Evolutionary conservation across 2,329 filamentous ascomycete species (phyloP).

Genomic region (Erysiphe pulchra): DNA sequence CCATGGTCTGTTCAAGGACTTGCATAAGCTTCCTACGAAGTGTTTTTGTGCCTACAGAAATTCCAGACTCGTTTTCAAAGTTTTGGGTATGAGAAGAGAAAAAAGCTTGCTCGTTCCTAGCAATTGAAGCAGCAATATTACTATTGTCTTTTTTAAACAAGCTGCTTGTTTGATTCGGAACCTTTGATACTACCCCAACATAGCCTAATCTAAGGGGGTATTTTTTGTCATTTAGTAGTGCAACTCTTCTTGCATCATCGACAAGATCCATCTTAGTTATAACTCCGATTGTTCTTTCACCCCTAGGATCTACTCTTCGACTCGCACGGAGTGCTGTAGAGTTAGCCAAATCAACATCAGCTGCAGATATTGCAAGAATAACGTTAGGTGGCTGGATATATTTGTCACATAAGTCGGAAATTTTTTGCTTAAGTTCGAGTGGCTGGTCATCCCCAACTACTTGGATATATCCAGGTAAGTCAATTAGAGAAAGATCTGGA

Average conservation of each 20-base stretch:
- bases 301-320: constrained; percentile 72
- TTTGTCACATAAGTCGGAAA: constrained; percentile 87
- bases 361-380: constrained; percentile 88
- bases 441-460: constrained; percentile 82
- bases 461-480: constrained; percentile 92
- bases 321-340: constrained; percentile 80
- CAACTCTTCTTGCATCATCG: constrained; percentile 50
- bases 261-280: constrained; percentile 98
- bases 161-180: constrained; percentile 32
- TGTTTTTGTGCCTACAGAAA: constrained; percentile 61
- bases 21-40: constrained; percentile 92
- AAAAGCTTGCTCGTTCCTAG: constrained; percentile 67
- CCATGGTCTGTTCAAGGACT: constrained; percentile 93
- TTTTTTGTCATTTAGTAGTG: constrained; percentile 66
- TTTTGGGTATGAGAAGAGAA: constrained; percentile 64
- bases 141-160: constrained; percentile 64
- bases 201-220: constrained; percentile 91
- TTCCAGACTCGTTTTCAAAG: constrained; percentile 46
- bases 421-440: constrained; percentile 77
- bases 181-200: constrained; percentile 75
- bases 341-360: constrained; percentile 90
- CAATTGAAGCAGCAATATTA: constrained; percentile 58
- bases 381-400: constrained; percentile 94
- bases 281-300: constrained; percentile 93
- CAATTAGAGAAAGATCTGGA: constrained; percentile 83